A percentile compares a stretch with the other conserved stretches of the same genome.
phyloP scores from a whole-genome alignment of 805 yeast genomes.

The Wickerhamiella qilinensis region DNA sequence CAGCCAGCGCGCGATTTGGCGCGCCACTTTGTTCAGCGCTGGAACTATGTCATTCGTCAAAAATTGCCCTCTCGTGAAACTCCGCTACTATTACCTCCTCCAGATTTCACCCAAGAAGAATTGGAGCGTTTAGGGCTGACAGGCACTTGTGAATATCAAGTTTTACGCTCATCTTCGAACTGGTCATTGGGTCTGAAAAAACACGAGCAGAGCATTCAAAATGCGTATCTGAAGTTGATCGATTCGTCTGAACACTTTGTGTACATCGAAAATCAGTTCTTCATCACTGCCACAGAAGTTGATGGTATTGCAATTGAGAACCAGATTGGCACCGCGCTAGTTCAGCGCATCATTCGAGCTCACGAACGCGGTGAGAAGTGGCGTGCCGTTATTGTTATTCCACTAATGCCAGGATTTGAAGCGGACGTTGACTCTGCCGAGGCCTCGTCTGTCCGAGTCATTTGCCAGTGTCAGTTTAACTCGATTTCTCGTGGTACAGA shows the following conservation, averaged over 20 bases:
- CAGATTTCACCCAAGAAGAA: constrained; percentile 66
- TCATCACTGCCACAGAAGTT: constrained; percentile 73
- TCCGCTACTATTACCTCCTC: constrained; percentile 83
- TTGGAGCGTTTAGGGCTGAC: constrained; percentile 38
- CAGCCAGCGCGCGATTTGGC: constrained; percentile 86
- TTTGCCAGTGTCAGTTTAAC: constrained; percentile 92
- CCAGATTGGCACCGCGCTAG: constrained; percentile 89
- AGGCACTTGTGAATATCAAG: constrained; percentile 86
- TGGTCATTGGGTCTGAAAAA: constrained; percentile 89
- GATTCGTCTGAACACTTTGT: constrained; percentile 87
- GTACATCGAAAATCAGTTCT: constrained; percentile 91
- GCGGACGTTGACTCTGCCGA: constrained; percentile 85
- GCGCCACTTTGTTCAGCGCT: constrained; percentile 90
- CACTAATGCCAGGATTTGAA: constrained; percentile 95
- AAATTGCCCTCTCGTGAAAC: constrained; percentile 90
- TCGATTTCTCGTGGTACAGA: constrained; percentile 81
- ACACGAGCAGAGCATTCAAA: constrained; percentile 78
- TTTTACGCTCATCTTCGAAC: constrained; percentile 71
- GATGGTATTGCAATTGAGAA: constrained; percentile 67
- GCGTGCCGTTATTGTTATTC: constrained; percentile 85
- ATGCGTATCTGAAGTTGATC: constrained; percentile 78
- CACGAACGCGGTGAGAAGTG: constrained; percentile 59
- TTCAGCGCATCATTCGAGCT: constrained; percentile 88
- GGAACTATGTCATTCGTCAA: constrained; percentile 87
- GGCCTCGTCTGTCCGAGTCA: constrained; percentile 87